Conservation (phyloP, 352 stramenopile genomes). For the Halophytophthora polymorphica region DNA sequence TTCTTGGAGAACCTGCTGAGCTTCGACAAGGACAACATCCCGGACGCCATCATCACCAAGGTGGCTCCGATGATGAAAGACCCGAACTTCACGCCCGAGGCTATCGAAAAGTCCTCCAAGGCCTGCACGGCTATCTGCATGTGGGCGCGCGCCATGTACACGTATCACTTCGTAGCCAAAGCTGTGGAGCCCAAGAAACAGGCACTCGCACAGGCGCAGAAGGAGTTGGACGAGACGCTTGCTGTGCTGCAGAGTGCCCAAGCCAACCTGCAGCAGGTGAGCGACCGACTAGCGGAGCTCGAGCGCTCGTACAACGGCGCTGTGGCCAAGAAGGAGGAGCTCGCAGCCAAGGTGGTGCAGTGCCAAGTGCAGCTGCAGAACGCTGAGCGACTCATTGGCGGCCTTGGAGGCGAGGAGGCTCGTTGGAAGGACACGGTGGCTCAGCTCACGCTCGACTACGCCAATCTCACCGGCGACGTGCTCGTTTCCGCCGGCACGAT, state of each 20-base stretch:
- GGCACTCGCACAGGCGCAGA: conserved; percentile 78
- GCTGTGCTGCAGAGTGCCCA: conserved; percentile 80
- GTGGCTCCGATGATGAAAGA: conserved; percentile 86
- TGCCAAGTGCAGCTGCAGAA: conserved; percentile 90
- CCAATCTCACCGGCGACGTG: conserved; percentile 82
- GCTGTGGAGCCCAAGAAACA: conserved; percentile 92
- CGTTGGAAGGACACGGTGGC: conserved; percentile 83
- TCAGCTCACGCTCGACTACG: conserved; percentile 71
- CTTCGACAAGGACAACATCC: conserved; percentile 95
- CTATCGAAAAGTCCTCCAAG: conserved; percentile 92
- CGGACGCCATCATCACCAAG: conserved; percentile 83
- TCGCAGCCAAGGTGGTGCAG: conserved; percentile 85
- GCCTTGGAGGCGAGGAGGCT: conserved; percentile 79
- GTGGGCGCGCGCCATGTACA: conserved; percentile 93
- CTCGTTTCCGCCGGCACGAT: conserved; percentile 85
- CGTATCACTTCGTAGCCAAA: conserved; percentile 90
- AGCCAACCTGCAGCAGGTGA: conserved; percentile 78
- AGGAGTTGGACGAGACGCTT: conserved; percentile 86
- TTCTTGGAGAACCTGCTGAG: conserved; percentile 88
- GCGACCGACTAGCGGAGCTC: conserved; percentile 78
- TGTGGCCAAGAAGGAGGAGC: conserved; percentile 89
- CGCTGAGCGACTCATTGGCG: conserved; percentile 81
- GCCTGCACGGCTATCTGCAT: conserved; percentile 91
- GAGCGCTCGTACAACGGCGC: conserved; percentile 84
- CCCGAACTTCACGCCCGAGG: conserved; percentile 87